A percentile compares a stretch with the other conserved stretches of the same genome.
Evolutionary conservation across 495 filamentous ascomycete genomes (phyloP).

Genomic region (Penicillium mononematosum): DNA sequence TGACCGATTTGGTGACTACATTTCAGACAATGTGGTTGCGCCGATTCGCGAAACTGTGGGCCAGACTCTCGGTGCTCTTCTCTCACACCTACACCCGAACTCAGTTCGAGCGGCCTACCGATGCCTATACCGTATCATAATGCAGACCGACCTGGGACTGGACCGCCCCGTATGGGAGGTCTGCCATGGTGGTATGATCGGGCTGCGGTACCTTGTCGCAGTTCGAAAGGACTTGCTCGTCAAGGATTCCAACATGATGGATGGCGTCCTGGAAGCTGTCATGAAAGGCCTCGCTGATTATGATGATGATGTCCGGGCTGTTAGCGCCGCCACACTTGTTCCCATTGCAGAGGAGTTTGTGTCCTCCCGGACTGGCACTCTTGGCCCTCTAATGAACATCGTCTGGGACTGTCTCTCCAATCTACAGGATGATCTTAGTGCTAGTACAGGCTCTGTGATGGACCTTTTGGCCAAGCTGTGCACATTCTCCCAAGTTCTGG

Average conservation of each 20-base stretch:
- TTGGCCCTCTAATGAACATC: slow-evolving; percentile 82
- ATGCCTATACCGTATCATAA: slow-evolving; percentile 81
- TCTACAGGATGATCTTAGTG: slow-evolving; percentile 91
- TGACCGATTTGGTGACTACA: slow-evolving; percentile 95
- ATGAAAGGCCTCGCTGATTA: slow-evolving; percentile 90
- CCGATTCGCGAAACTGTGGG: slow-evolving; percentile 95
- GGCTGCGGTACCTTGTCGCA: slow-evolving; percentile 88
- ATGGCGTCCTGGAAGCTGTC: slow-evolving; percentile 86
- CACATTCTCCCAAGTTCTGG: slow-evolving; percentile 86
- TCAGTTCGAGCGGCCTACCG: slow-evolving; percentile 80
- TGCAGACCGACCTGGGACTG: slow-evolving; percentile 77
- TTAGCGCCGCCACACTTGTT: slow-evolving; percentile 93
- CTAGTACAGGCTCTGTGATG: slow-evolving; percentile 97
- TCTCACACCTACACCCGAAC: slow-evolving; percentile 70
- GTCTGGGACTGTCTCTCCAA: slow-evolving; percentile 97
- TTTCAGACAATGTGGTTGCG: slow-evolving; percentile 93
- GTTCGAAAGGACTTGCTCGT: slow-evolving; percentile 89
- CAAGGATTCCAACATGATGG: slow-evolving; percentile 77
- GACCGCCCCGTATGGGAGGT: slow-evolving; percentile 82
- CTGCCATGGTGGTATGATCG: slow-evolving; percentile 97
- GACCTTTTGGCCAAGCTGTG: slow-evolving; percentile 94
- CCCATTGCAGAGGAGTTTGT: slow-evolving; percentile 95
- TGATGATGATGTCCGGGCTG: slow-evolving; percentile 94
- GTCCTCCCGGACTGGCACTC: slow-evolving; percentile 68
- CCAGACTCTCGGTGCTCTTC: slow-evolving; percentile 86